Percentiles rank a stretch among this genome's conserved stretches.
These are phyloP conservation scores for Dendrocalamus latiflorus DNA, from an alignment of 202 grass and related monocot genomes.

Conservation along the genomic window DNA sequence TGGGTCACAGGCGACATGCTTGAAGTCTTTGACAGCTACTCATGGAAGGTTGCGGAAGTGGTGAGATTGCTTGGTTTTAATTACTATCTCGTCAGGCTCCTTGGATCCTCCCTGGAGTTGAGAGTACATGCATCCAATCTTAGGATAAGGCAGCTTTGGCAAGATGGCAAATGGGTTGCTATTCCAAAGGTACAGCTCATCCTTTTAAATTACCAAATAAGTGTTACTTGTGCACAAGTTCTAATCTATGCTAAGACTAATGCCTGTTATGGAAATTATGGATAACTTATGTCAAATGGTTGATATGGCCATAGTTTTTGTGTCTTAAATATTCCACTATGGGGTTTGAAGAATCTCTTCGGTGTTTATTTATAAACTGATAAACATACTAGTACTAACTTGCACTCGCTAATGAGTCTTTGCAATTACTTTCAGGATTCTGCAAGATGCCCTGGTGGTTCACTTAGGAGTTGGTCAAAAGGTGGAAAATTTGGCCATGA, in stretches of 20 bases:
- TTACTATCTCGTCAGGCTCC: too few relatives aligned
- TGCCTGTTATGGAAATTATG: not conserved
- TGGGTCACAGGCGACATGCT: too few relatives aligned
- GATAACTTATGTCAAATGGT: not conserved
- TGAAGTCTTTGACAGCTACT: too few relatives aligned
- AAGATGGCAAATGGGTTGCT: slow-evolving; percentile 55
- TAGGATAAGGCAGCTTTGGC: too few relatives aligned
- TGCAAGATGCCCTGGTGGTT: slow-evolving; percentile 30
- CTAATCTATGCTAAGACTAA: not conserved
- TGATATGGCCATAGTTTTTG: not conserved
- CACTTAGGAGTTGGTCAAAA: slow-evolving; percentile 27
- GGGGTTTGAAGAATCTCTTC: not conserved
- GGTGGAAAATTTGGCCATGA: slow-evolving; percentile 19
- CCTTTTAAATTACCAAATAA: slow-evolving; percentile 3
- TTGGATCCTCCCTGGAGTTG: too few relatives aligned
- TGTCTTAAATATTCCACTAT: not conserved
- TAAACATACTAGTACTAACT: not conserved
- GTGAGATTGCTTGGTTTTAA: too few relatives aligned
- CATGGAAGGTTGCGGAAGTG: too few relatives aligned
- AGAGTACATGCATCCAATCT: too few relatives aligned
- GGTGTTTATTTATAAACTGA: not conserved
- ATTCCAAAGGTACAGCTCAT: slow-evolving; percentile 54
- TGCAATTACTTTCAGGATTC: slow-evolving; percentile 40
- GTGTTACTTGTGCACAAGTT: not conserved
- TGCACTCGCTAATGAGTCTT: not conserved